Evolutionary conservation across 2,329 filamentous ascomycete genomes (phyloP), one percentile per base, ranked within the genome.

Genomic region (Curvularia verruculosa): DNA sequence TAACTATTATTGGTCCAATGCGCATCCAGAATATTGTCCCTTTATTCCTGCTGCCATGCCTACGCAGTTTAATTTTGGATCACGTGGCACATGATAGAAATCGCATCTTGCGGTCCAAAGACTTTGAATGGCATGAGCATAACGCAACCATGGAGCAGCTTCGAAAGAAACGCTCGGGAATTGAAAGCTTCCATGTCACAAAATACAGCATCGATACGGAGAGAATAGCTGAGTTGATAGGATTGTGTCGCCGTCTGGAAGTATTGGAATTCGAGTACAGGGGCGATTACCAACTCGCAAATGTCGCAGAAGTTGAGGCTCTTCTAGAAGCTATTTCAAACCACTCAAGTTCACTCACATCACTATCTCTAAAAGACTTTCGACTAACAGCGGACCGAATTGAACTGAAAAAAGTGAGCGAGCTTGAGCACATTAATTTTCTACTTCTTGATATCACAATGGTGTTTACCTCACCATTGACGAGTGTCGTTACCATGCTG

Each of bases 11-110:
- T 4, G 52, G 47, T 13, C 29, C 40, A 21, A 37, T 55, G 37
- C 41, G 24, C n/a, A 34, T 58, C 15, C n/a, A 24, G n/a, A 43
- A 52, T 15, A 15, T 56, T 29, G 36, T 55, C 18, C 29, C 56
- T 12, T 36, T 58, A 3, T 51, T 55, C 18, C 21, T 41, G 15
- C 18, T 58, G 28, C 52, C 56, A 6, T 48, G 37, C 4, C 31
- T 58, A 21, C 49, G 29, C 40, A 55, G 26, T 37, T 24, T 58
- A 19, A 45, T 18, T 37, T 41, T 58, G 29, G 24, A 19, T 7
- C 15, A 40, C 45, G n/a, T 56, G 12, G 13, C 8, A n/a, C 9
- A 18, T 28, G 15, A 51, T 36, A 34, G 47, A 12, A 31, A 51
- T 19, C 23, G 15, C 13, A n/a, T 37, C 21, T 3, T 23, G 23